phyloP scores from a whole-genome alignment of 495 filamentous ascomycete genomes.

The Bathelium albidoporum region DNA sequence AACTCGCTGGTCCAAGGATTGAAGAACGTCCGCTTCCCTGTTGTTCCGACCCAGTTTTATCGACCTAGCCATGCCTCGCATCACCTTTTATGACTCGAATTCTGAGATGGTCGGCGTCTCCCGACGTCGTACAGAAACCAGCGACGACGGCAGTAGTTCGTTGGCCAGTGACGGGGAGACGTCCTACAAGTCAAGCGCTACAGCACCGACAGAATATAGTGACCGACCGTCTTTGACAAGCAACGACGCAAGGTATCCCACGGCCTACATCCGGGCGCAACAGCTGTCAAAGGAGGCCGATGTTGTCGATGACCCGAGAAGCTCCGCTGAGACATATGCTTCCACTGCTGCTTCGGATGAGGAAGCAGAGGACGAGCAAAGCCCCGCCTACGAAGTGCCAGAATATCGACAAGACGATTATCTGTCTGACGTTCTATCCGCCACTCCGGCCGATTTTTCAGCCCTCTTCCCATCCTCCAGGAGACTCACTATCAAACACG shows the following conservation, averaged over 20 bases:
- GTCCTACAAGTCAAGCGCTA: background rate
- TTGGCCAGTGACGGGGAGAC: background rate
- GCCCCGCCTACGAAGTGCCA: constrained; percentile 48
- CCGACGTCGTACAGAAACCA: background rate
- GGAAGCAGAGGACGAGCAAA: constrained; percentile 46
- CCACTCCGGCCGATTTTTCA: constrained; percentile 75
- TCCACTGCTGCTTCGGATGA: constrained; percentile 59
- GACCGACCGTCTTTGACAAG: background rate
- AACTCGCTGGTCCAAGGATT: background rate
- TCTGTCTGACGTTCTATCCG: constrained; percentile 54
- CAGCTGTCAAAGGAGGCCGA: background rate
- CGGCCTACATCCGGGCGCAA: background rate
- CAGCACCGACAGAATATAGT: background rate
- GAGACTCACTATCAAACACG: constrained; percentile 74
- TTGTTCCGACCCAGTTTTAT: background rate
- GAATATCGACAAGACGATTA: constrained; percentile 50
- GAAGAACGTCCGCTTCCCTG: background rate
- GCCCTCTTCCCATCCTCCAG: constrained; percentile 77
- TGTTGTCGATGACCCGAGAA: background rate
- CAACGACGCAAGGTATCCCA: background rate
- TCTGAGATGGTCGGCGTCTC: constrained; percentile 1
- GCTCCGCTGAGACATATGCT: constrained; percentile 67
- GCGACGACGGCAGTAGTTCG: background rate
- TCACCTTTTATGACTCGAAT: constrained; percentile 1
- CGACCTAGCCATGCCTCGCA: background rate